Evolutionary conservation across 371 early-diverging fungal species (phyloP), one percentile per base, ranked within the genome.

Genomic region (Chytridium lagenaria): DNA sequence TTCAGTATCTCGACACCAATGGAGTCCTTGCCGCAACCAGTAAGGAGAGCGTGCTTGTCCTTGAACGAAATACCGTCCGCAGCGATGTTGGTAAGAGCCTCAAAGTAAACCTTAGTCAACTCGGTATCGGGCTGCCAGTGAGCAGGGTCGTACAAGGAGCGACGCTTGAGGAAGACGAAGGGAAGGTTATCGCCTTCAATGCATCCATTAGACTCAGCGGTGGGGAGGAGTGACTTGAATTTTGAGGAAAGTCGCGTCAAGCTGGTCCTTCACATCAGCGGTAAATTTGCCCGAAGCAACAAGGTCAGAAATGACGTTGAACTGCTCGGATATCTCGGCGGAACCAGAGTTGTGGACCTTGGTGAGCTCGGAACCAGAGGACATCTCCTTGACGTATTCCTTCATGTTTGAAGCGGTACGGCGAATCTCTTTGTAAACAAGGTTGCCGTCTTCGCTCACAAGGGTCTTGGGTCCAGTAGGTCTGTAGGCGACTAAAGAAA

Each of bases 1-100:
- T 92, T 90, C 74, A 98, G 85, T 39, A 96, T 81, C 74, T 93
- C 91, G 30, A 93, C 88, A 73, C 95, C 97, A 78, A 98, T 98
- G 0, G 97, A 97, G 73, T 90, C 96, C 75, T 87, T 89, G 77
- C 97, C 94, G 76, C 94, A 93, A 73, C 97, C 97, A 39, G 96
- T 98, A 70, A 96, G 86, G 39, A 98, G 89, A 49, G 91, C 96
- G 72, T 88, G 90, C 81, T 89, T 91, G 75, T 90, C 85, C 74
- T 89, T 89, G 80, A 94, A 96, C 16, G 95, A 87, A 57, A 93
- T 83, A 78, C 97, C 97, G 30, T 90, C 86, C 28, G 80, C 80
- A 59, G 93, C 90, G 69, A 94, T 87, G 71, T 91, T 86, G 61
- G 79, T 73, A 74, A 97, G 80, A 31, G 88, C 90, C 69, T 93